These are phyloP conservation scores for Claviceps fusiformis DNA, from an alignment of 2,329 filamentous ascomycete genomes.

Conservation along the genomic window DNA sequence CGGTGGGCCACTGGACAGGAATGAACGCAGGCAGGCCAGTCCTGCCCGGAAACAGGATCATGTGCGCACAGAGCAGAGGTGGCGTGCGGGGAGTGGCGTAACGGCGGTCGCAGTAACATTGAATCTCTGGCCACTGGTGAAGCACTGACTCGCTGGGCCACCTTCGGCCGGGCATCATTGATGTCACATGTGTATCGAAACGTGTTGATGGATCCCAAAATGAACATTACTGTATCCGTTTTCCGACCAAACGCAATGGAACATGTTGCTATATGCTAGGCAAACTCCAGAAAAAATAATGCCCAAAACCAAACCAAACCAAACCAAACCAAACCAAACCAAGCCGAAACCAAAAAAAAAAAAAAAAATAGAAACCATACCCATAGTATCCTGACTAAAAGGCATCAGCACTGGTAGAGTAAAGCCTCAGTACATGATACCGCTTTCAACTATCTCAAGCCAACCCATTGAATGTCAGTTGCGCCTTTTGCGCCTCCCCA, in stretches of 20 bases:
- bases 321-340: too few species aligned
- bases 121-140: too few species aligned
- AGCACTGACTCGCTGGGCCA: too few species aligned
- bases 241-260: neutral
- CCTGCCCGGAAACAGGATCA: too few species aligned
- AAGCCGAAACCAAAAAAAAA: neutral
- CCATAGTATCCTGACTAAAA: neutral
- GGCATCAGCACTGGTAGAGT: too few species aligned
- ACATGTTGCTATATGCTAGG: neutral
- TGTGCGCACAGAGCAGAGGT: too few species aligned
- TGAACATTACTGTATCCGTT: neutral
- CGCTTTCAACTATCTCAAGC: conserved; percentile 6
- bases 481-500: conserved; percentile 25
- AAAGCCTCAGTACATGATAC: neutral
- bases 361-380: neutral
- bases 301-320: too few species aligned
- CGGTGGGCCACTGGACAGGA: too few species aligned
- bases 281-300: neutral
- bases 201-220: neutral
- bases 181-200: neutral
- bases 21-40: too few species aligned
- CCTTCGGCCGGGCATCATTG: neutral
- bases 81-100: too few species aligned
- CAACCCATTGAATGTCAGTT: conserved; percentile 24
- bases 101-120: too few species aligned